A percentile compares a stretch with the other conserved stretches of the same genome.
Evolutionary conservation across 768 basidiomycete species (phyloP).

Genomic region (Auricularia heimuer): DNA sequence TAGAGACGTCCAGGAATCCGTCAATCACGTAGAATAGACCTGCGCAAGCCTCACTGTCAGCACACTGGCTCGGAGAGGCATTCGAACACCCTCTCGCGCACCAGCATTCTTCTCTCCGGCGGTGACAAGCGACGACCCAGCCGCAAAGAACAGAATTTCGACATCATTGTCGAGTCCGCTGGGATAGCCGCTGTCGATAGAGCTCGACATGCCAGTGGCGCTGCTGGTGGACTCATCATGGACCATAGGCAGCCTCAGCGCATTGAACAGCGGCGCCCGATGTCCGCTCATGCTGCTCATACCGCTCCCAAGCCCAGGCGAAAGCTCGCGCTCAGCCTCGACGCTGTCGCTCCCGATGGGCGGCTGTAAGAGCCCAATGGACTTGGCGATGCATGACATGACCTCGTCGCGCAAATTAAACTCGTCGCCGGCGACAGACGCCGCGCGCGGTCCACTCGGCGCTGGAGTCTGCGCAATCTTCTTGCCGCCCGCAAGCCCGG

Average conservation of each 20-base stretch:
- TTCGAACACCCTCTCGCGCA: slow-evolving; percentile 15
- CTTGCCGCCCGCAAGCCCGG: slow-evolving; percentile 1
- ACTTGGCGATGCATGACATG: slow-evolving; percentile 95
- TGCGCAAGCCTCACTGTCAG: slow-evolving; percentile 14
- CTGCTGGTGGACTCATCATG: slow-evolving; percentile 2
- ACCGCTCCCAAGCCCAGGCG: slow-evolving; percentile 15
- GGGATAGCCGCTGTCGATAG: slow-evolving; percentile 41
- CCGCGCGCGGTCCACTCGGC: slow-evolving; percentile 15
- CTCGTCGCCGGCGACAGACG: slow-evolving; percentile 41
- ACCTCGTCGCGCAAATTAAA: slow-evolving; percentile 95
- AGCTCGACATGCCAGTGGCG: slow-evolving; percentile 14
- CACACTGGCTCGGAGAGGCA: neutral
- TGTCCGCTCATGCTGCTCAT: slow-evolving; percentile 10
- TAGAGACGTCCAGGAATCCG: slow-evolving; percentile 85
- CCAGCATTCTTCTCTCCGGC: slow-evolving; percentile 88
- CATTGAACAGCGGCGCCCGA: slow-evolving; percentile 34
- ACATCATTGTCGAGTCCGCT: slow-evolving; percentile 91
- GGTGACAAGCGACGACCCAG: slow-evolving; percentile 75
- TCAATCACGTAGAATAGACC: slow-evolving; percentile 93
- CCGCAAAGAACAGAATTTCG: slow-evolving; percentile 87
- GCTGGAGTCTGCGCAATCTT: slow-evolving; percentile 5
- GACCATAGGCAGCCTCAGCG: slow-evolving; percentile 35
- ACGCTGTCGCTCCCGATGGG: slow-evolving; percentile 25
- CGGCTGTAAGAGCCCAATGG: slow-evolving; percentile 87
- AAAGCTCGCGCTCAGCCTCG: slow-evolving; percentile 15